These are phyloP conservation scores for Eurotiales sp. DNA, from an alignment of 2,329 filamentous ascomycete genomes.

Conservation along the genomic window DNA sequence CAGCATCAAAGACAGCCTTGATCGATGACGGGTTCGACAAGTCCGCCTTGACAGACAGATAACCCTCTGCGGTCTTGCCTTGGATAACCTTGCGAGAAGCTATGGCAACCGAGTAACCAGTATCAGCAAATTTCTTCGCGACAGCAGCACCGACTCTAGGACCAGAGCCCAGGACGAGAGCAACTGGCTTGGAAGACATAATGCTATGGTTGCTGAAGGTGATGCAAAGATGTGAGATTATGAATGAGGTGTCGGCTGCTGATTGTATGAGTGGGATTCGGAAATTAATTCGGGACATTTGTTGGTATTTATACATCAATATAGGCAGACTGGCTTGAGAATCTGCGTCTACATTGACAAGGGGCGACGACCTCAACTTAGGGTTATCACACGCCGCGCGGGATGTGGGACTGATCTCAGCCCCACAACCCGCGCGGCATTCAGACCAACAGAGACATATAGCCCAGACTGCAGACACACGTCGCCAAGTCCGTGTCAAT, in stretches of 20 bases:
- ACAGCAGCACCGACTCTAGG: neutral
- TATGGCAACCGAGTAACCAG: neutral
- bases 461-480: constrained; percentile 1
- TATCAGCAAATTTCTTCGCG: neutral
- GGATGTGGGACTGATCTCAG: neutral
- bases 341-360: too few relatives aligned
- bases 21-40: neutral
- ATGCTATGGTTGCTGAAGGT: neutral
- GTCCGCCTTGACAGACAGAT: constrained; percentile 1
- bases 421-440: neutral
- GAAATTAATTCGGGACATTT: too few relatives aligned
- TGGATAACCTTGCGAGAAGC: neutral
- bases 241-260: neutral
- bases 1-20: neutral
- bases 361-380: neutral
- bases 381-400: neutral
- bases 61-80: neutral
- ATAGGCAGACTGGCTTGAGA: too few relatives aligned
- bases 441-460: constrained; percentile 1
- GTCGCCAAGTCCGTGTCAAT: neutral
- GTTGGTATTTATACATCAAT: neutral
- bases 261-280: neutral
- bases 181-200: neutral
- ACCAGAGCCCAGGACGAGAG: neutral
- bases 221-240: neutral